Evolutionary conservation across 2,329 filamentous ascomycete species (phyloP).

Genomic region (Arthrobotrys entomopaga): DNA sequence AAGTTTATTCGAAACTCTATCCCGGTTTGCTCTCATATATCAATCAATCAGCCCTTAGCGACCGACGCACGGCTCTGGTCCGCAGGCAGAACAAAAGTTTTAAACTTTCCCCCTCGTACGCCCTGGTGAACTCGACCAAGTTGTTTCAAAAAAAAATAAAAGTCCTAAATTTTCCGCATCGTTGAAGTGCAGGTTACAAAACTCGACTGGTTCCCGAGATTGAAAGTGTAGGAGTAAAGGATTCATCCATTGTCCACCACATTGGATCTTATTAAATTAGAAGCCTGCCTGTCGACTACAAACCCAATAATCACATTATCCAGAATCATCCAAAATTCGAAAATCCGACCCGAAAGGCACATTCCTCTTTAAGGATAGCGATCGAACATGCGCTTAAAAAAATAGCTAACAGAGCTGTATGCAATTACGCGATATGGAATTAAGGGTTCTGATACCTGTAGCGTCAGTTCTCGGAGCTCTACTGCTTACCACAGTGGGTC

Average conservation of each 20-base stretch:
- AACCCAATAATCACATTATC: no score
- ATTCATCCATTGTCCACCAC: neutral
- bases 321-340: no score
- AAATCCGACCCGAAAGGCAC: neutral
- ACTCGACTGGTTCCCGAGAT: neutral
- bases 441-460: conserved; percentile 48
- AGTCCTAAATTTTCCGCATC: neutral
- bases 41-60: conserved; percentile 25
- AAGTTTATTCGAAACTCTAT: conserved; percentile 45
- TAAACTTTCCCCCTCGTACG: neutral
- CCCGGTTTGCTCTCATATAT: conserved; percentile 9
- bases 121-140: neutral
- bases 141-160: neutral
- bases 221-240: neutral
- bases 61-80: conserved; percentile 17
- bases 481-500: conserved; percentile 19
- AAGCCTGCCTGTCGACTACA: no score
- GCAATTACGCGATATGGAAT: conserved; percentile 39
- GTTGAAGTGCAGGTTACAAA: conserved; percentile 12
- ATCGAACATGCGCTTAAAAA: conserved; percentile 28
- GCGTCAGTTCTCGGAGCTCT: conserved; percentile 32
- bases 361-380: no score
- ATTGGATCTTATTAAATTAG: neutral
- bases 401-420: conserved; percentile 1
- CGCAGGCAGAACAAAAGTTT: conserved; percentile 19